Conservation (phyloP, 148 eudicot genomes). For the Rhododendron ovatum region DNA sequence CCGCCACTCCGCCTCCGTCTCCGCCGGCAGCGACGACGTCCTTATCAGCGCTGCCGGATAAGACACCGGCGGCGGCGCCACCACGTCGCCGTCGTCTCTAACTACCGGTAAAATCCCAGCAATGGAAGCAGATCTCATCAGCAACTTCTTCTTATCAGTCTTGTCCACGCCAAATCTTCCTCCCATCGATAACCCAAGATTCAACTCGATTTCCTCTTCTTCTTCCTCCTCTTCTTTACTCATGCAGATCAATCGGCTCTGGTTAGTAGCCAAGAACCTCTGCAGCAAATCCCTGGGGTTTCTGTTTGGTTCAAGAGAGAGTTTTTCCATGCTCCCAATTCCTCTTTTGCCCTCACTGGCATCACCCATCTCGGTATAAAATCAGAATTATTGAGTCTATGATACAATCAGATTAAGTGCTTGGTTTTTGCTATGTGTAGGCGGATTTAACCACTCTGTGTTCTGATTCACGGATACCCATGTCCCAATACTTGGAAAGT, state of each 20-base stretch:
- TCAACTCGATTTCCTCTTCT: slow-evolving; percentile 48
- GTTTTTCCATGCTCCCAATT: slow-evolving; percentile 37
- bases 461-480: slow-evolving; percentile 27
- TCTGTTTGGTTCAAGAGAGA: slow-evolving; percentile 44
- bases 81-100: slow-evolving; percentile 41
- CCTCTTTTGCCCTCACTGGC: slow-evolving; percentile 23
- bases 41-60: slow-evolving; percentile 34
- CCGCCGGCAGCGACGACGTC: slow-evolving; percentile 76
- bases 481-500: slow-evolving; percentile 25
- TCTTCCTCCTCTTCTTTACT: slow-evolving; percentile 20
- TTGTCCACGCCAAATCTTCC: slow-evolving; percentile 92
- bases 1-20: slow-evolving; percentile 85
- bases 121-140: slow-evolving; percentile 68
- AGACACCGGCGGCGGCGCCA: slow-evolving; percentile 13
- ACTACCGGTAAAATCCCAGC: slow-evolving; percentile 52
- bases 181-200: slow-evolving; percentile 79
- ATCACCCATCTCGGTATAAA: slow-evolving; percentile 18
- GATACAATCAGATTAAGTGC: neutral
- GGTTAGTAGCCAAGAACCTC: slow-evolving; percentile 35
- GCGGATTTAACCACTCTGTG: slow-evolving; percentile 18
- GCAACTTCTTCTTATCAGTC: slow-evolving; percentile 33
- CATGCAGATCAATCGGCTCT: neutral
- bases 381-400: neutral
- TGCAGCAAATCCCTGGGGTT: slow-evolving; percentile 61
- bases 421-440: neutral